These are phyloP conservation scores for Fallopia convolvulus DNA, from an alignment of 148 eudicot species.

Conservation along the genomic window DNA sequence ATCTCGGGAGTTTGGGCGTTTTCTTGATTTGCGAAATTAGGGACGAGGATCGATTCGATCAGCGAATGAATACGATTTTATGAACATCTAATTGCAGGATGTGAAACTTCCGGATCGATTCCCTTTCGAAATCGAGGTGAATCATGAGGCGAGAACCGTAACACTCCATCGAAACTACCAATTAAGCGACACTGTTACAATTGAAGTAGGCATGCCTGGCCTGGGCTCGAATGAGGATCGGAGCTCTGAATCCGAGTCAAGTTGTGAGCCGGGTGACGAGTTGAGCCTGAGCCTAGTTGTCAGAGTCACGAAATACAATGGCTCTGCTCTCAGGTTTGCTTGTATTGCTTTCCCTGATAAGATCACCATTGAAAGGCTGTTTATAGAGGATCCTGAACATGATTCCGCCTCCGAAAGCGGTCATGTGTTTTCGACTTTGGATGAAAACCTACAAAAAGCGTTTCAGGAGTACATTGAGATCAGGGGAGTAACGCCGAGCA, in stretches of 20 bases:
- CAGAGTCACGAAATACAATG: conserved; percentile 35
- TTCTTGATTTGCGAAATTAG: too few relatives aligned
- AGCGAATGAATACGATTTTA: too few relatives aligned
- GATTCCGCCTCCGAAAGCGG: conserved; percentile 43
- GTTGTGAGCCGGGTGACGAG: conserved; percentile 28
- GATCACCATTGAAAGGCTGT: conserved; percentile 39
- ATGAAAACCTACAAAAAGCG: conserved; percentile 70
- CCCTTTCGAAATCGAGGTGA: conserved; percentile 47
- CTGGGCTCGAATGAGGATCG: conserved; percentile 13
- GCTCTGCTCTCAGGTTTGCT: conserved; percentile 40
- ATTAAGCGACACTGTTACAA: conserved; percentile 38
- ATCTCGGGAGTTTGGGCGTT: not conserved
- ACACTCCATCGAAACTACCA: conserved; percentile 43
- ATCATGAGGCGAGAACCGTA: conserved; percentile 41
- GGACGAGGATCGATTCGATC: too few relatives aligned
- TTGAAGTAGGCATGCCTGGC: conserved; percentile 52
- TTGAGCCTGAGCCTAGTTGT: conserved; percentile 43
- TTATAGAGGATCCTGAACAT: conserved; percentile 42
- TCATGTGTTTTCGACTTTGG: conserved; percentile 28
- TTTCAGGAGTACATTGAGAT: conserved; percentile 64
- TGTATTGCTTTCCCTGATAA: conserved; percentile 53
- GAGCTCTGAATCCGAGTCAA: conserved; percentile 13
- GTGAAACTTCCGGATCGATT: conserved; percentile 36
- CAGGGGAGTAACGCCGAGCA: conserved; percentile 56
- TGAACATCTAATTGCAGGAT: conserved; percentile 20